A percentile compares a stretch with the other conserved stretches of the same genome.
Conservation (phyloP, 2,329 filamentous ascomycete genomes). For the Cladobotryum protrusum region DNA sequence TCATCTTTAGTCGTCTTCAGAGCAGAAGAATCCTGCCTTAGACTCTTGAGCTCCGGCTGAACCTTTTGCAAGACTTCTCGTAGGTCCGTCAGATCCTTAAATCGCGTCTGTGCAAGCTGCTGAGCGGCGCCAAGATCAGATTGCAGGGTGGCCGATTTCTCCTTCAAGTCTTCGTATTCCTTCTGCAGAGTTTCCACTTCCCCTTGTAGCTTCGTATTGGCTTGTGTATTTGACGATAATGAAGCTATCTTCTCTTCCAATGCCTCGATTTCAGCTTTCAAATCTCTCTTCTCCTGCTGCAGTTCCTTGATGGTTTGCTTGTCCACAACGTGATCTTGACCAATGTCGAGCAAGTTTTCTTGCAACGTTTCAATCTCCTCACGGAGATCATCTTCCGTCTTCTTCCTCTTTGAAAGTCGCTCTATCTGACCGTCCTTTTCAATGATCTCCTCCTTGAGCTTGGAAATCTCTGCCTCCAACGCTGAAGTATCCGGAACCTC, state of each 20-base stretch:
- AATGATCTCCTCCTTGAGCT: conserved; percentile 47
- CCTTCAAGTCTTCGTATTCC: conserved; percentile 62
- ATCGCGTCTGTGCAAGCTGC: conserved; percentile 77
- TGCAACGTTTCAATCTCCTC: conserved; percentile 83
- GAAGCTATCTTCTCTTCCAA: conserved; percentile 64
- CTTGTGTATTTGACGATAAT: conserved; percentile 28
- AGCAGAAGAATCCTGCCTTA: conserved; percentile 69
- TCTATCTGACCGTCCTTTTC: conserved; percentile 69
- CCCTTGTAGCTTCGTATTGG: conserved; percentile 49
- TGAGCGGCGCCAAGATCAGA: conserved; percentile 82
- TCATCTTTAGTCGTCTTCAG: conserved; percentile 73
- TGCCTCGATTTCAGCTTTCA: conserved; percentile 56
- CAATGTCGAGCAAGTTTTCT: conserved; percentile 72
- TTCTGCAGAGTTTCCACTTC: conserved; percentile 52
- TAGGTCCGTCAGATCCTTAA: conserved; percentile 79
- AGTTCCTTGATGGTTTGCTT: conserved; percentile 72
- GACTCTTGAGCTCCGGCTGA: conserved; percentile 74
- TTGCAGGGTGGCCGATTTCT: conserved; percentile 63
- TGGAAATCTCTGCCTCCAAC: conserved; percentile 43
- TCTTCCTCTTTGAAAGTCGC: conserved; percentile 60
- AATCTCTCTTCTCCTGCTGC: conserved; percentile 57
- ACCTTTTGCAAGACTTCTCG: conserved; percentile 74
- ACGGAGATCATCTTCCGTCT: conserved; percentile 69
- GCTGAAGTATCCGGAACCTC: conserved; percentile 28
- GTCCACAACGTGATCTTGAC: conserved; percentile 76